Percentiles rank a stretch among this genome's conserved stretches.
Evolutionary conservation across 495 filamentous ascomycete genomes (phyloP).

Genomic region (Hypomontagnella monticulosa): DNA sequence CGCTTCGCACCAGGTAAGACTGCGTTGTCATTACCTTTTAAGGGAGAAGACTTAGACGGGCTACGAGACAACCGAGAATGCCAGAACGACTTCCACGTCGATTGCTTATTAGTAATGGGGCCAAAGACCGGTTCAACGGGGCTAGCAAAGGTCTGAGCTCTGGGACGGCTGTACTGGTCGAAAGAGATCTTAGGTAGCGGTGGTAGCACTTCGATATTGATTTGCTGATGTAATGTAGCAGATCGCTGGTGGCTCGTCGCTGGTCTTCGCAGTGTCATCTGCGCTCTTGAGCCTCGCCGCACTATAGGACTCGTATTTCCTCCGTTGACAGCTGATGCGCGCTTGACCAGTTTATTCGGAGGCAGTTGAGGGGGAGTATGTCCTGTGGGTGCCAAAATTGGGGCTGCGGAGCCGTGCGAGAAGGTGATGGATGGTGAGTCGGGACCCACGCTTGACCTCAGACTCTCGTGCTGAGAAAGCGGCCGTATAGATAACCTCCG

Average conservation of each 20-base stretch:
- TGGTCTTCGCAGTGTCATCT: slow-evolving; percentile 73
- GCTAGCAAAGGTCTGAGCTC: slow-evolving; percentile 35
- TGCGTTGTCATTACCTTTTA: slow-evolving; percentile 27
- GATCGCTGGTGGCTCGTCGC: slow-evolving; percentile 90
- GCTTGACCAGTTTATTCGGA: slow-evolving; percentile 91
- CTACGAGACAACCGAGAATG: slow-evolving; percentile 44
- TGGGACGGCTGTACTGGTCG: slow-evolving; percentile 46
- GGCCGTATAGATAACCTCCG: slow-evolving; percentile 74
- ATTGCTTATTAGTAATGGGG: slow-evolving; percentile 25
- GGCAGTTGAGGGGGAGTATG: slow-evolving; percentile 58
- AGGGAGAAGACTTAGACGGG: slow-evolving; percentile 23
- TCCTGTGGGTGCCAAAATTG: slow-evolving; percentile 61
- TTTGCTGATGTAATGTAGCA: slow-evolving; percentile 69
- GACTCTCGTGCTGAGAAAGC: slow-evolving; percentile 76
- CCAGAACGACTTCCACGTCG: slow-evolving; percentile 60
- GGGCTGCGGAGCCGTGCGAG: slow-evolving; percentile 75
- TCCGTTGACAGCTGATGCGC: slow-evolving; percentile 68
- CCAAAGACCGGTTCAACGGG: slow-evolving; percentile 21
- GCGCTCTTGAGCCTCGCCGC: slow-evolving; percentile 59
- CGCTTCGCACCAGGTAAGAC: slow-evolving; percentile 25
- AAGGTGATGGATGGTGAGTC: slow-evolving; percentile 74
- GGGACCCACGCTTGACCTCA: slow-evolving; percentile 70
- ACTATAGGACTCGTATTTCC: slow-evolving; percentile 52
- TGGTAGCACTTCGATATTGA: slow-evolving; percentile 42
- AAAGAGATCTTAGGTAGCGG: slow-evolving; percentile 46